Conservation (phyloP, 2,329 filamentous ascomycete genomes). For the Sporothrix curviconia region DNA sequence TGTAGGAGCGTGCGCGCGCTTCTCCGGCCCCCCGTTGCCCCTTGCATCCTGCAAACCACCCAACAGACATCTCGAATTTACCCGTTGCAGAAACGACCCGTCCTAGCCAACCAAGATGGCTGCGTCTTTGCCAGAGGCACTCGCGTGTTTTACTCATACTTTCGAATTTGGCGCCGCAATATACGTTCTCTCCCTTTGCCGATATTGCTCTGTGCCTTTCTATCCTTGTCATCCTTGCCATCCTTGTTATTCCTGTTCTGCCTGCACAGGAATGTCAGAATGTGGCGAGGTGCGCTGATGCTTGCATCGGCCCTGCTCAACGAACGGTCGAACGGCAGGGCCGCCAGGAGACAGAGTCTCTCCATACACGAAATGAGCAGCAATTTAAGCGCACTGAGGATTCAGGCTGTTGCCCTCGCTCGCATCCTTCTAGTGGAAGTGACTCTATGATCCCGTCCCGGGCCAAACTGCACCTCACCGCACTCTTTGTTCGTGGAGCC, state of each 20-base stretch:
- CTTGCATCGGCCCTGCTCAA: background rate
- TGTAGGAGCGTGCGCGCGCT: background rate
- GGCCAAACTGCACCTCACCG: background rate
- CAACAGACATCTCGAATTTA: slow-evolving; percentile 5
- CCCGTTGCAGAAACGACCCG: slow-evolving; percentile 1
- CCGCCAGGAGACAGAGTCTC: background rate
- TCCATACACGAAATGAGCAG: background rate
- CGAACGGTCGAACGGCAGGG: background rate
- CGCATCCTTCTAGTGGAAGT: slow-evolving; percentile 1
- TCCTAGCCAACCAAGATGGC: slow-evolving; percentile 2
- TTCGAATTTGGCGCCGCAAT: slow-evolving; percentile 2
- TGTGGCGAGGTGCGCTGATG: background rate
- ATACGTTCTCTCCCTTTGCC: too few relatives aligned
- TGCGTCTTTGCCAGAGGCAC: background rate
- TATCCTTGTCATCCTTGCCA: too few relatives aligned
- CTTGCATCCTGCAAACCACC: background rate
- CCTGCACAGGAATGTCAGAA: too few relatives aligned
- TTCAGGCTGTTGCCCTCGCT: slow-evolving; percentile 5
- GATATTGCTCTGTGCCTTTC: too few relatives aligned
- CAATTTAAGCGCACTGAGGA: background rate
- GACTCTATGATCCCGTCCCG: background rate
- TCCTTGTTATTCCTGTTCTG: background rate
- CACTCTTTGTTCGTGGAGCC: background rate
- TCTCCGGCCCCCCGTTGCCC: background rate
- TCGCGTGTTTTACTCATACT: slow-evolving; percentile 2